phyloP scores from a whole-genome alignment of 2,329 filamentous ascomycete species.

The Thielaviopsis cerberus region DNA sequence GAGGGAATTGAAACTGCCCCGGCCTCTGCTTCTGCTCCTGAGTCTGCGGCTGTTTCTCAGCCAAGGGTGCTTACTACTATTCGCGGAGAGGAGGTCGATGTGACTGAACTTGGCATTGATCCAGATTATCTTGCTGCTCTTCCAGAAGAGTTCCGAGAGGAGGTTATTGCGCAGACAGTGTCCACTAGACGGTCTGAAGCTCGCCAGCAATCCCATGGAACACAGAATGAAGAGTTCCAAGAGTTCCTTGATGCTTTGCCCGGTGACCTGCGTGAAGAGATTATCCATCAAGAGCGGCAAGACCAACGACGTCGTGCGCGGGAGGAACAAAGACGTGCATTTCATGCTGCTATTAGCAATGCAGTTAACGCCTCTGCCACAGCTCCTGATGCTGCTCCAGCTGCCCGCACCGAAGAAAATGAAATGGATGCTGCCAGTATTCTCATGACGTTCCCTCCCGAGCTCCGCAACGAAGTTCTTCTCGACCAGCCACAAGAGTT shows the following conservation, averaged over 20 bases:
- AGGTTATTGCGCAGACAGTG: constrained; percentile 83
- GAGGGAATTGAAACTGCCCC: constrained; percentile 51
- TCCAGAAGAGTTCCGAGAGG: constrained; percentile 89
- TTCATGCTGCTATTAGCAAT: constrained; percentile 35
- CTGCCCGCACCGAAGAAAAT: constrained; percentile 3
- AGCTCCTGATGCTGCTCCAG: not conserved
- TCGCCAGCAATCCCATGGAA: constrained; percentile 46
- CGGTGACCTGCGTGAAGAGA: constrained; percentile 72
- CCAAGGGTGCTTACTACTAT: constrained; percentile 60
- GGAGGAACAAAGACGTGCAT: constrained; percentile 57
- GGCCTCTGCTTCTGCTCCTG: constrained; percentile 18
- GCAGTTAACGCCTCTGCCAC: constrained; percentile 20
- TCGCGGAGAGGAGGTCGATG: constrained; percentile 71
- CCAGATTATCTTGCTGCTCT: constrained; percentile 87
- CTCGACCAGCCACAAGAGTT: constrained; percentile 83
- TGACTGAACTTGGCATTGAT: constrained; percentile 87
- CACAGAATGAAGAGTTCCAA: constrained; percentile 69
- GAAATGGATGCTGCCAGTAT: constrained; percentile 93
- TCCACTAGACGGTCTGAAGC: constrained; percentile 67
- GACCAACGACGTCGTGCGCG: constrained; percentile 78
- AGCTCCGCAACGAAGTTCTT: constrained; percentile 67
- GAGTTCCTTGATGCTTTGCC: constrained; percentile 90
- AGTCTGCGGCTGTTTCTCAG: constrained; percentile 13
- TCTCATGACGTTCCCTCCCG: constrained; percentile 71
- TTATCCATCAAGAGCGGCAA: constrained; percentile 74